Percentiles rank a stretch among this genome's conserved stretches.
Conservation (phyloP, 2,329 filamentous ascomycete genomes). For the Exophiala lecanii-corni region DNA sequence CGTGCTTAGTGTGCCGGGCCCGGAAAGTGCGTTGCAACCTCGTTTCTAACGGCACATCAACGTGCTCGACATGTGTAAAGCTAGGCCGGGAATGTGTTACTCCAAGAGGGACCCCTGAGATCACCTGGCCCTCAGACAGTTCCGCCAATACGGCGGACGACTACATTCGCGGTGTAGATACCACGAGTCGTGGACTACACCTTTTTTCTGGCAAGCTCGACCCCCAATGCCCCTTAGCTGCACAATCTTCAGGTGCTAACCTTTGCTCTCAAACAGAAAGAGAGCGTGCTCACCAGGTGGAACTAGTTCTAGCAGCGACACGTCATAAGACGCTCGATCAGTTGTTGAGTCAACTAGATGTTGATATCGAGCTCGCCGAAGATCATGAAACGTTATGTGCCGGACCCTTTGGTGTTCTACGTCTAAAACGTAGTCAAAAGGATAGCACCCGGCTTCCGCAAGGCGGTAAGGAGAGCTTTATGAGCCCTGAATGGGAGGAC, state of each 20-base stretch:
- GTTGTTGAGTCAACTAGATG: slow-evolving; percentile 1
- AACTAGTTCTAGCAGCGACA: not conserved
- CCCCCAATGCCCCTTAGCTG: not conserved
- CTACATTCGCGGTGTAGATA: not conserved
- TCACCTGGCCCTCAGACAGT: not conserved
- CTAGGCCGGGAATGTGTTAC: not conserved
- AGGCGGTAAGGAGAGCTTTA: not conserved
- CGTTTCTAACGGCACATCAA: not conserved
- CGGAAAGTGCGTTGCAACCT: not conserved
- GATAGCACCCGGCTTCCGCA: not conserved
- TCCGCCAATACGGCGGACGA: not conserved
- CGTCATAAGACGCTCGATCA: not conserved
- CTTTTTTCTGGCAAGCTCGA: not conserved
- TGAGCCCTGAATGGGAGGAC: not conserved
- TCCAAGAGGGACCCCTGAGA: not conserved
- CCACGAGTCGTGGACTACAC: not conserved
- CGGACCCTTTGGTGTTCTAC: slow-evolving; percentile 4
- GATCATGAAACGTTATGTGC: not conserved
- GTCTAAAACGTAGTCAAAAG: not conserved
- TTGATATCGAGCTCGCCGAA: not conserved
- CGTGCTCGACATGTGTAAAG: not conserved
- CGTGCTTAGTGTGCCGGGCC: not conserved
- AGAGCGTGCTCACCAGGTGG: slow-evolving; percentile 3
- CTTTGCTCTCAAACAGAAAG: not conserved
- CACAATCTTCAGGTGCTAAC: not conserved